These are phyloP conservation scores for Picochlorum sp. DNA, from an alignment of 139 green algal species.

Conservation along the genomic window DNA sequence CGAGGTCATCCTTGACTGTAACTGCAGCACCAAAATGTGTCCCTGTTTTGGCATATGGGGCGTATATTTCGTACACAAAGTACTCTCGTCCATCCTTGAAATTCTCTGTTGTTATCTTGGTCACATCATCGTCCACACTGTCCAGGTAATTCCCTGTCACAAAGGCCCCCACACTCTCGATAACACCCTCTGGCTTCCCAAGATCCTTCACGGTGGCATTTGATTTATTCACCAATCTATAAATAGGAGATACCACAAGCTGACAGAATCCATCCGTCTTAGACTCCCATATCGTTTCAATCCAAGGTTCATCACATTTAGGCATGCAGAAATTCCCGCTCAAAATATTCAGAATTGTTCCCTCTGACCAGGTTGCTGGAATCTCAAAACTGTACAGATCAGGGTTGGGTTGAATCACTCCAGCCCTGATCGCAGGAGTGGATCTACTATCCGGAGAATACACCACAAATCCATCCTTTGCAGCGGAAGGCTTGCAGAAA, in stretches of 20 bases:
- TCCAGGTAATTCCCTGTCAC: slow-evolving; percentile 56
- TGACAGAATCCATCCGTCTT: slow-evolving; percentile 39
- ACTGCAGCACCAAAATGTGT: slow-evolving; percentile 45
- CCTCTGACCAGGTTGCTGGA: slow-evolving; percentile 16
- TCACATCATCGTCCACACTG: slow-evolving; percentile 24
- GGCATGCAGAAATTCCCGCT: slow-evolving; percentile 69
- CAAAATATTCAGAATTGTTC: slow-evolving; percentile 34
- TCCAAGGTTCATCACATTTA: slow-evolving; percentile 60
- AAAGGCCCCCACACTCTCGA: slow-evolving; percentile 60
- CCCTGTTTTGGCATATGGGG: slow-evolving; percentile 34
- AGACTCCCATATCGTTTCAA: slow-evolving; percentile 55
- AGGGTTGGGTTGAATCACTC: slow-evolving; percentile 19
- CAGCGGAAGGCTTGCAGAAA: slow-evolving; percentile 3
- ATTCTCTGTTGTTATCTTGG: background rate
- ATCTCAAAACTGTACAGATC: slow-evolving; percentile 19
- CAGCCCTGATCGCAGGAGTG: slow-evolving; percentile 10
- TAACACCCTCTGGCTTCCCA: slow-evolving; percentile 35
- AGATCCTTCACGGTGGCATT: slow-evolving; percentile 55
- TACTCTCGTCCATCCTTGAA: slow-evolving; percentile 30
- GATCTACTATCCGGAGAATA: slow-evolving; percentile 9
- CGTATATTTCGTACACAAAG: slow-evolving; percentile 31
- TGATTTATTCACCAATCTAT: slow-evolving; percentile 55
- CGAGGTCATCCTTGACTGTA: slow-evolving; percentile 59
- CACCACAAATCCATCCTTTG: slow-evolving; percentile 4
- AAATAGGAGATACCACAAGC: slow-evolving; percentile 62